phyloP scores from a whole-genome alignment of 2,329 filamentous ascomycete species.

The Cladosporium sp. region DNA sequence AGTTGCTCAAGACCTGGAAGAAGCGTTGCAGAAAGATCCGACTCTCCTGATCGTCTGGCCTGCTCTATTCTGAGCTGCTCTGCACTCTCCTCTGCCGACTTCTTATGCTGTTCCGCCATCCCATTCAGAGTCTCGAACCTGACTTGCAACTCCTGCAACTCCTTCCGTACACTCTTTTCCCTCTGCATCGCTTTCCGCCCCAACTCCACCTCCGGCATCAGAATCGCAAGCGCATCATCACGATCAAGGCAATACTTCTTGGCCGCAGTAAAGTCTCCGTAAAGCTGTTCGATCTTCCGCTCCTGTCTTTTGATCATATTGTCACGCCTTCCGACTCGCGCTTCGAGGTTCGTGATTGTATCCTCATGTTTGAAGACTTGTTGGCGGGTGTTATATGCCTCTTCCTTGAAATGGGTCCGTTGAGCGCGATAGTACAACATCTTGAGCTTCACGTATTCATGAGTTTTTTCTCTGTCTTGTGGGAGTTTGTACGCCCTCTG shows the following conservation, averaged over 20 bases:
- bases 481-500: background rate
- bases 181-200: background rate
- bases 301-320: background rate
- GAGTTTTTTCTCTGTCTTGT: background rate
- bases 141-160: background rate
- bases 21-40: background rate
- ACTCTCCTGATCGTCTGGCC: background rate
- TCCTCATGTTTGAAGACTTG: background rate
- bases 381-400: background rate
- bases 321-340: background rate
- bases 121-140: background rate
- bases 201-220: background rate
- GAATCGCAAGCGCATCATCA: background rate
- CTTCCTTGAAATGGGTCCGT: background rate
- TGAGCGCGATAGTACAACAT: conserved; percentile 4
- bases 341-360: background rate
- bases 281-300: background rate
- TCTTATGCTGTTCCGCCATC: background rate
- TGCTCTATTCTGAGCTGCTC: background rate
- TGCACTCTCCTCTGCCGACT: background rate
- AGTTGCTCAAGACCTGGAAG: background rate
- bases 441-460: background rate
- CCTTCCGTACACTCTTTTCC: background rate
- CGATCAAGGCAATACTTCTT: too few relatives aligned
- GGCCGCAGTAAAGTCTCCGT: background rate